These are phyloP conservation scores for Hanseniaspora valbyensis DNA, from an alignment of 805 yeast genomes.

Conservation along the genomic window DNA sequence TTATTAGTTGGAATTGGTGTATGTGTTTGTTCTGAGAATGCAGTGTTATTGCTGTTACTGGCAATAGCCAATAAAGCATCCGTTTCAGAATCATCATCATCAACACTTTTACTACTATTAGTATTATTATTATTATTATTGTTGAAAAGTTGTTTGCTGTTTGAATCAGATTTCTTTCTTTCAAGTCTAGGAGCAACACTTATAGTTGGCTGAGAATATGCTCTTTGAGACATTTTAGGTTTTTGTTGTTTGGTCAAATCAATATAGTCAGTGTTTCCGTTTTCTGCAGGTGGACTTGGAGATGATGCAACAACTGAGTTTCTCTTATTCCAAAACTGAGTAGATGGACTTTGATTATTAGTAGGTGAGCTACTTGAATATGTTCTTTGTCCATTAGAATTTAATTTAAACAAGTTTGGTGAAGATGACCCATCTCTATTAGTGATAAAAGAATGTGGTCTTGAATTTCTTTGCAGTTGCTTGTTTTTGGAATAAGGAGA, in stretches of 20 bases:
- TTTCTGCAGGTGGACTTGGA: slow-evolving; percentile 1
- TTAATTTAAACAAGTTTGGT: neutral
- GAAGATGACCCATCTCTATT: slow-evolving; percentile 10
- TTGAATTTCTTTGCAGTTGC: slow-evolving; percentile 1
- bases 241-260: neutral
- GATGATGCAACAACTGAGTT: slow-evolving; percentile 1
- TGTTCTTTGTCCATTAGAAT: neutral
- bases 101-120: neutral
- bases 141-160: neutral
- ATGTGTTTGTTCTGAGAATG: neutral
- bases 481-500: neutral
- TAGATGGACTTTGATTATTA: neutral
- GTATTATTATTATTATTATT: neutral
- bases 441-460: slow-evolving; percentile 7
- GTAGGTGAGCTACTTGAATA: slow-evolving; percentile 8
- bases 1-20: neutral
- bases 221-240: slow-evolving; percentile 14
- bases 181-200: neutral
- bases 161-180: neutral
- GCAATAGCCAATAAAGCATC: neutral
- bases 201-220: slow-evolving; percentile 9
- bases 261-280: neutral
- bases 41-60: neutral
- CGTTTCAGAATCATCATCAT: neutral
- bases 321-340: slow-evolving; percentile 3